Percentiles rank a stretch among this genome's conserved stretches.
Evolutionary conservation across 2,329 filamentous ascomycete species (phyloP).

Genomic region (Fusarium cicatricum): DNA sequence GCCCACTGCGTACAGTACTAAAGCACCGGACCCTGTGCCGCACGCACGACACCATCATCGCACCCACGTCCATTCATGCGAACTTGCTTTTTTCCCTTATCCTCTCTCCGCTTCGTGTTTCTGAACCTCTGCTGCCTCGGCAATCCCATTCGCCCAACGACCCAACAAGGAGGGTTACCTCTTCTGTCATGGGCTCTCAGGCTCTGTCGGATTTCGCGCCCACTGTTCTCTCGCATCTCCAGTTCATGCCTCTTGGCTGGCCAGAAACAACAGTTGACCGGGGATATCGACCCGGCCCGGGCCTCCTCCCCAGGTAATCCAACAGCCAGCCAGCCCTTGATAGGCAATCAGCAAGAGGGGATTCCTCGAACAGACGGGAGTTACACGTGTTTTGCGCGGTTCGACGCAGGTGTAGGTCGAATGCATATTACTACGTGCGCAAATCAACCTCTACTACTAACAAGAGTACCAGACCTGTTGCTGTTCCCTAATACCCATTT

Average conservation of each 20-base stretch:
- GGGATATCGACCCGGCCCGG: conserved; percentile 17
- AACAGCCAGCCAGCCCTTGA: conserved; percentile 5
- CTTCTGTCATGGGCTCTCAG: conserved; percentile 15
- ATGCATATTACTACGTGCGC: too few relatives aligned
- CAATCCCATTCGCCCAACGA: conserved; percentile 14
- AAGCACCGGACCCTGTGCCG: conserved; percentile 13
- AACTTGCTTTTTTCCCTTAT: conserved; percentile 30
- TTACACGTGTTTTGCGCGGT: conserved; percentile 12
- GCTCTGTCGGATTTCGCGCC: conserved; percentile 23
- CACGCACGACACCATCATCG: conserved; percentile 17
- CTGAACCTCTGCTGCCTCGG: conserved; percentile 7
- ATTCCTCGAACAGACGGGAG: conserved; percentile 1
- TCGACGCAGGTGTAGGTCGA: not conserved
- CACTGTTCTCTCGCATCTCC: conserved; percentile 6
- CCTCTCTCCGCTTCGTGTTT: conserved; percentile 14
- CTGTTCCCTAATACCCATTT: not conserved
- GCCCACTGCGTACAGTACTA: not conserved
- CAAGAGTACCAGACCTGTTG: not conserved
- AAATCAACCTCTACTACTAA: too few relatives aligned
- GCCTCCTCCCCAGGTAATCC: conserved; percentile 10
- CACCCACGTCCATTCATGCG: conserved; percentile 16
- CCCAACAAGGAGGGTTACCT: conserved; percentile 2
- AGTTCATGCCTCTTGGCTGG: conserved; percentile 9
- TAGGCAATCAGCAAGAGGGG: conserved; percentile 16
- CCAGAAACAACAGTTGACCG: not conserved